Evolutionary conservation across 352 stramenopile species (phyloP).

Genomic region (Thalassiosira hispida): DNA sequence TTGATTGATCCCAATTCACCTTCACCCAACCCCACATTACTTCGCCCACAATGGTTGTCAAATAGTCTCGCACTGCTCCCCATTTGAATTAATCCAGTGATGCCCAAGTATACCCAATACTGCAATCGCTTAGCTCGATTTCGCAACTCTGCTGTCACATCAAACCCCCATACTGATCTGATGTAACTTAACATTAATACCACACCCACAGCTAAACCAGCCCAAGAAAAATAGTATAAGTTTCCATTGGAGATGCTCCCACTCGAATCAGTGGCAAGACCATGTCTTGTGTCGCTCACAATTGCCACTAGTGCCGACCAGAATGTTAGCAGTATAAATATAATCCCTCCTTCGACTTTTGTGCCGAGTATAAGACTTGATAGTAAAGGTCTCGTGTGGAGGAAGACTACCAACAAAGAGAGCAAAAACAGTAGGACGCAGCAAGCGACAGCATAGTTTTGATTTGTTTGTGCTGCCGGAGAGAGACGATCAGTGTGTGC

Average conservation of each 20-base stretch:
- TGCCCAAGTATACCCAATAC: conserved; percentile 55
- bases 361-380: conserved; percentile 69
- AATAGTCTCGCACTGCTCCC: conserved; percentile 72
- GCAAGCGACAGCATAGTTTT: conserved; percentile 71
- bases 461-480: conserved; percentile 48
- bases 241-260: conserved; percentile 80
- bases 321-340: conserved; percentile 64
- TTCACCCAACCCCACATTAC: conserved; percentile 16
- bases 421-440: conserved; percentile 66
- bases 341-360: conserved; percentile 69
- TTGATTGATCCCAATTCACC: conserved; percentile 27
- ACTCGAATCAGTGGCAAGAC: conserved; percentile 64
- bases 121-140: conserved; percentile 61
- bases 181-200: conserved; percentile 66
- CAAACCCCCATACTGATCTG: conserved; percentile 64
- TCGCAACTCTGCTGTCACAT: conserved; percentile 66
- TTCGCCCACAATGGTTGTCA: conserved; percentile 64
- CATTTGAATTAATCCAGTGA: conserved; percentile 76
- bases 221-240: conserved; percentile 83
- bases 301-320: conserved; percentile 72
- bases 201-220: conserved; percentile 66
- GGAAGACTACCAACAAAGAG: conserved; percentile 52
- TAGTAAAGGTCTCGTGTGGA: conserved; percentile 63
- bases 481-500: conserved; percentile 39
- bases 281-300: conserved; percentile 68